These are phyloP conservation scores for Blastomyces emzantsi DNA, from an alignment of 2,329 filamentous ascomycete genomes.

Conservation along the genomic window DNA sequence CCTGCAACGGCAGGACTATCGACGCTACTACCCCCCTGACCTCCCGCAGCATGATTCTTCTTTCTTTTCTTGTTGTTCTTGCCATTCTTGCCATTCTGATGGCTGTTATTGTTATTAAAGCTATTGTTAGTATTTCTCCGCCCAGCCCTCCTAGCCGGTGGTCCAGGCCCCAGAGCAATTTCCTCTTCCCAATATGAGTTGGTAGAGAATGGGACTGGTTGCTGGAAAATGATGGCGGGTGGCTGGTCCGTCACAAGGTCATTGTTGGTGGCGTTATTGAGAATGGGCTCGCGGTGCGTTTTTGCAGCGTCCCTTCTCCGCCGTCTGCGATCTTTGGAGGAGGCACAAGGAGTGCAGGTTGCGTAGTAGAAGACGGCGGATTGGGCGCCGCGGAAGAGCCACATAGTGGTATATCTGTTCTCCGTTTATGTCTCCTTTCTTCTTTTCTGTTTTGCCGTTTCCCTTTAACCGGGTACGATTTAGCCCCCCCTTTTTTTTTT, in stretches of 20 bases:
- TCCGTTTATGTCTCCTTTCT: not conserved
- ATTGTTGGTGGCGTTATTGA: conserved; percentile 42
- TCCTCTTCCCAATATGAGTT: conserved; percentile 87
- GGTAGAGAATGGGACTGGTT: conserved; percentile 70
- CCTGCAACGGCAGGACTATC: not conserved
- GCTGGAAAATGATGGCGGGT: conserved; percentile 52
- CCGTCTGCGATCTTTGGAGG: conserved; percentile 60
- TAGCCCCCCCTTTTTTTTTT: not conserved
- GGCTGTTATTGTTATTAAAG: conserved; percentile 41
- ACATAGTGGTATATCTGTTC: conserved; percentile 25
- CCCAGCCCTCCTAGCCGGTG: conserved; percentile 52
- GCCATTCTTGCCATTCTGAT: conserved; percentile 34
- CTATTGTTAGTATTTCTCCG: conserved; percentile 39
- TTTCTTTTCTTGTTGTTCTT: conserved; percentile 18
- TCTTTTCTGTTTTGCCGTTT: not conserved
- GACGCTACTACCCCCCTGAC: conserved; percentile 14
- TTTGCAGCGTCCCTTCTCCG: conserved; percentile 61
- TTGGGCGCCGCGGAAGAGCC: conserved; percentile 42
- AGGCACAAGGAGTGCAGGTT: conserved; percentile 52
- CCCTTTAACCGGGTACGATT: not conserved
- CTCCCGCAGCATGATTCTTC: not conserved
- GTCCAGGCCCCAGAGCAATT: conserved; percentile 68
- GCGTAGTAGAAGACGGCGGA: conserved; percentile 44
- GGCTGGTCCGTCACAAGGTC: conserved; percentile 53
- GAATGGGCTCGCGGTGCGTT: conserved; percentile 55